These are phyloP conservation scores for Epipyxis sp. DNA, from an alignment of 108 stramenopile species.

Conservation along the genomic window DNA sequence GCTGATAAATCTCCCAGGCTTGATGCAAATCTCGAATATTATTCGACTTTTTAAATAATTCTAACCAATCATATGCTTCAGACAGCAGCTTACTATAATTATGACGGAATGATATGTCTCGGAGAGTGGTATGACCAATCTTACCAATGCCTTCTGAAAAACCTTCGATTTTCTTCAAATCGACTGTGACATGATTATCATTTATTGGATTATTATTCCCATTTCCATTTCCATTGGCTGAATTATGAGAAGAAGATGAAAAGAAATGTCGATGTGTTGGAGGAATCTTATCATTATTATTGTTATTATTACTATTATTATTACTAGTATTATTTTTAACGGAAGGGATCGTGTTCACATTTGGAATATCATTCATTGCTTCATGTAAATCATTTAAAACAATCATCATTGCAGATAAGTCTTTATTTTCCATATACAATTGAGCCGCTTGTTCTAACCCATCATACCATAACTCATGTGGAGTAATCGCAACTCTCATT, in stretches of 20 bases:
- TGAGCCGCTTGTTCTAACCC: constrained; percentile 35
- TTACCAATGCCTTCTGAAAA: constrained; percentile 11
- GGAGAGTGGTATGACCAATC: constrained; percentile 1
- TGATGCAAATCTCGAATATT: constrained; percentile 18
- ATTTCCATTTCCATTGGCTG: neutral
- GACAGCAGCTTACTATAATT: constrained; percentile 35
- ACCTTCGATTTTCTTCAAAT: neutral
- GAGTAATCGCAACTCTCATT: constrained; percentile 35
- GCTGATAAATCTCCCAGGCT: constrained; percentile 38
- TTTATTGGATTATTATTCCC: too few species aligned
- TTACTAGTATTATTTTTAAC: too few species aligned
- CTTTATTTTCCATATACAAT: constrained; percentile 26
- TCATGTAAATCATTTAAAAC: constrained; percentile 25
- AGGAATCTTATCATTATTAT: neutral
- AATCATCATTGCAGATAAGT: constrained; percentile 13
- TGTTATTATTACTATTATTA: too few species aligned
- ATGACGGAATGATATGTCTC: constrained; percentile 39
- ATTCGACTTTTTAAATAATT: constrained; percentile 24
- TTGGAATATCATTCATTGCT: neutral
- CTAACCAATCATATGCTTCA: constrained; percentile 45
- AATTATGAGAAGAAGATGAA: neutral
- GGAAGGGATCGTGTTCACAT: too few species aligned
- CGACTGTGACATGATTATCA: neutral
- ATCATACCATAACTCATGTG: constrained; percentile 39
- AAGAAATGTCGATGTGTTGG: neutral